Base-by-base conservation (phyloP, 23 red algal genomes). In the Pyropia haitanensis region DNA sequence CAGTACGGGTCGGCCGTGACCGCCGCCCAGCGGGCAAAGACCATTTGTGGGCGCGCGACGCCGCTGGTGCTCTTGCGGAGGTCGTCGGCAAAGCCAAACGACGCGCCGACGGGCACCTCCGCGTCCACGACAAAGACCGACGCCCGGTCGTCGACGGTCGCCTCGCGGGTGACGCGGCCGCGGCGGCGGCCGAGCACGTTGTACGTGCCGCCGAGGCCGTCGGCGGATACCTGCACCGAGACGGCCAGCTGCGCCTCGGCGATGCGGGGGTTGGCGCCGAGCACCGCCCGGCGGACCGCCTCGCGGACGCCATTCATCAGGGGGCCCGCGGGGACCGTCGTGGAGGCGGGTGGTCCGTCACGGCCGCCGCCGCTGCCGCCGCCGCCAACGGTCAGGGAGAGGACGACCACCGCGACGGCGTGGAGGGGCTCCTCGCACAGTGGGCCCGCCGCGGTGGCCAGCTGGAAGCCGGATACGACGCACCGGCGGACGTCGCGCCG, bases 341-440 rank as follows among this genome's bases (percentile, higher is more conserved):
- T n/a, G 0, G 77, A 14, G 2, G 39, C 48, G 39, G 39, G 39
- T 60, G 76, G 53, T 61, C 56, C 34, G 9, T 15, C 23, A 4
- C 74, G 7, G 23, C 61, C 5, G 17, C 16, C 51, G 15, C 49
- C 1, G 62, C 68, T 19, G 34, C 49, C 20, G 25, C 25, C 18
- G 55, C 33, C 26, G 70, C 32, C 48, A 27, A 79, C 17, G 60
- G 14, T n/a, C 5, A 77, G 18, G 25, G 21, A n/a, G 51, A 72
- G 62, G 20, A 96, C 32, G 18, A 89, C 51, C 33, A 96, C 70
- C 18, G 44, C 79, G 14, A 96, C 94, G 24, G 86, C 94, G 73
- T 90, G 81, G 79, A 98, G 63, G 19, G 94, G 80, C 67, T 98
- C 94, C 25, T 98, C 94, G 68, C 81, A 89, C 12, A 98, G 67